These are phyloP conservation scores for Lentinula lateritia DNA, from an alignment of 768 basidiomycete genomes.

Conservation along the genomic window DNA sequence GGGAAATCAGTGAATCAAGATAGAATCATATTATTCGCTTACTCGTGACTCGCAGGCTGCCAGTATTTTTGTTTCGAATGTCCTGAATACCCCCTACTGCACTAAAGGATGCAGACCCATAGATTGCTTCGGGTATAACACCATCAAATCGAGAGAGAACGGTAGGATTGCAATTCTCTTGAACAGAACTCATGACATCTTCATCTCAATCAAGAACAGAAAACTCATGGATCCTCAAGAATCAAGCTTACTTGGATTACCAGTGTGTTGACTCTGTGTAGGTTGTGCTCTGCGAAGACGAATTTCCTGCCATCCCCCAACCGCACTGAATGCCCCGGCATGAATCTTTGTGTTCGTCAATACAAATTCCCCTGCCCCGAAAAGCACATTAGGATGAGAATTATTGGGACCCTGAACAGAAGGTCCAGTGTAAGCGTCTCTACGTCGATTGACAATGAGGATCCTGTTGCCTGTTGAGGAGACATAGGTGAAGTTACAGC, in stretches of 20 bases:
- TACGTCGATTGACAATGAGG: background rate
- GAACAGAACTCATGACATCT: background rate
- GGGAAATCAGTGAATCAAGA: too few species aligned
- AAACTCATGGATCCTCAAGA: background rate
- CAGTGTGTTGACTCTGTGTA: background rate
- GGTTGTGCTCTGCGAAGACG: background rate
- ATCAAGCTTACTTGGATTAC: background rate
- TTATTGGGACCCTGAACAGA: background rate
- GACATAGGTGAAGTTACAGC: too few species aligned
- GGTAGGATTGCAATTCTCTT: background rate
- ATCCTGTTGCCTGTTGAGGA: too few species aligned
- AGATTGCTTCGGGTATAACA: too few species aligned
- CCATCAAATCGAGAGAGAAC: background rate
- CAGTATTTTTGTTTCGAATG: too few species aligned
- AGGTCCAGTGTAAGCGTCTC: background rate
- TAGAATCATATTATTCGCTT: too few species aligned
- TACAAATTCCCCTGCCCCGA: background rate
- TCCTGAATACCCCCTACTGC: too few species aligned
- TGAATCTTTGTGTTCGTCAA: too few species aligned
- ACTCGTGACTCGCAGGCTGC: too few species aligned
- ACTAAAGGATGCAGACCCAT: too few species aligned
- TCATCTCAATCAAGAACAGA: background rate
- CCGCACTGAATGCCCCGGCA: background rate
- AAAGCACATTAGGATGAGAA: background rate
- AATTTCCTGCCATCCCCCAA: background rate